These are phyloP conservation scores for Phaeophleospora eucalypticola DNA, from an alignment of 2,329 filamentous ascomycete species.

Conservation along the genomic window DNA sequence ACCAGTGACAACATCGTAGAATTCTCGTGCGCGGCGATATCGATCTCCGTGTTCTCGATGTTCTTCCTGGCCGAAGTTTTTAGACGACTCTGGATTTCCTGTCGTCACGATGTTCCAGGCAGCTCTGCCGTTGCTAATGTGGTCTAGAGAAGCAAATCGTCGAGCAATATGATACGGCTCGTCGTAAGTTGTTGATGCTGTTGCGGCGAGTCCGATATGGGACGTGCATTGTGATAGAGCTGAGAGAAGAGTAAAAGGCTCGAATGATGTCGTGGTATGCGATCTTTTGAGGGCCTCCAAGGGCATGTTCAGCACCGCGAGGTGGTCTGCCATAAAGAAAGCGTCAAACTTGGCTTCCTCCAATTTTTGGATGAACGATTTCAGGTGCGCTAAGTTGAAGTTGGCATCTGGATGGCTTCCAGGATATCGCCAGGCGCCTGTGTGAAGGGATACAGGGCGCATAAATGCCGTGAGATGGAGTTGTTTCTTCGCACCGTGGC, in stretches of 20 bases:
- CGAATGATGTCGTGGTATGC: conserved; percentile 56
- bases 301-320: conserved; percentile 40
- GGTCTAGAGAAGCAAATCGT: conserved; percentile 37
- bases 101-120: conserved; percentile 52
- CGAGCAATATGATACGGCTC: conserved; percentile 36
- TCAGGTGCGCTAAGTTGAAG: conserved; percentile 53
- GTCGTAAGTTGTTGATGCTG: conserved; percentile 37
- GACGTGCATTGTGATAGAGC: conserved; percentile 45
- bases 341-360: conserved; percentile 49
- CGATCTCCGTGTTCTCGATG: conserved; percentile 48
- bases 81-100: conserved; percentile 45
- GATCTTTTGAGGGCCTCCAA: conserved; percentile 54
- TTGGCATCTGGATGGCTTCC: conserved; percentile 54
- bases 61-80: conserved; percentile 44
- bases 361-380: conserved; percentile 50
- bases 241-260: conserved; percentile 40
- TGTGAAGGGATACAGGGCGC: conserved; percentile 46
- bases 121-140: conserved; percentile 36
- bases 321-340: conserved; percentile 50
- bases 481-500: conserved; percentile 4
- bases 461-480: conserved; percentile 16
- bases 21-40: conserved; percentile 49
- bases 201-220: conserved; percentile 39
- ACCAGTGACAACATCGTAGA: conserved; percentile 32
- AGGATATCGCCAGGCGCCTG: conserved; percentile 40